A percentile compares a stretch with the other conserved stretches of the same genome.
These are phyloP conservation scores for Aspergillus pseudoviridinutans DNA, from an alignment of 2,329 filamentous ascomycete genomes.

Conservation along the genomic window DNA sequence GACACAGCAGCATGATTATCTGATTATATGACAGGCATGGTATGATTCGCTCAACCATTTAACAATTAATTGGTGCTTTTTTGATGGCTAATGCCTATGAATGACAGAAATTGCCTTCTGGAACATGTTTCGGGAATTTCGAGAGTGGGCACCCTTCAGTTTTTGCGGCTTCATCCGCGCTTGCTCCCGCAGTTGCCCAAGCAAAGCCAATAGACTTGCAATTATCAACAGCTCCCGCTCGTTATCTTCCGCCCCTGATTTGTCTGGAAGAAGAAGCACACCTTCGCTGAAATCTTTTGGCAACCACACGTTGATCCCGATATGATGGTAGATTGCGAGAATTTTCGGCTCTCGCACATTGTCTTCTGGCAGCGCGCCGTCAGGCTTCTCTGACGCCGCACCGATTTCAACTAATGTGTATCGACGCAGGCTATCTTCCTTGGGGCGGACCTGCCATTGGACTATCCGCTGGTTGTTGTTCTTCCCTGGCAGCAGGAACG, in stretches of 20 bases:
- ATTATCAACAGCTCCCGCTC: conserved; percentile 1
- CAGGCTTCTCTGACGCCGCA: not conserved
- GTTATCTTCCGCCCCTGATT: not conserved
- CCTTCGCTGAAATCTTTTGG: conserved; percentile 6
- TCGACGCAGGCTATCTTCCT: conserved; percentile 4
- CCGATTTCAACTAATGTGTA: conserved; percentile 4
- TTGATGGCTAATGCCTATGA: not conserved
- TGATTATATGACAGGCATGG: conserved; percentile 21
- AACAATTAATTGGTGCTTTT: not conserved
- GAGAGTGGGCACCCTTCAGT: not conserved
- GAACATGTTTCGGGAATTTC: conserved; percentile 1
- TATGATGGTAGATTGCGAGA: conserved; percentile 6
- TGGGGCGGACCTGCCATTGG: conserved; percentile 8
- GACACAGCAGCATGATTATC: conserved; percentile 25
- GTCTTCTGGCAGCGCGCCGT: not conserved
- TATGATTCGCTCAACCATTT: not conserved
- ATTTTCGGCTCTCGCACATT: not conserved
- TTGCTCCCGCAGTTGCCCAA: conserved; percentile 2
- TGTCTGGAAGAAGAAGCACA: conserved; percentile 2
- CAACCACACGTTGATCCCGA: conserved; percentile 4
- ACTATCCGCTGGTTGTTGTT: not conserved
- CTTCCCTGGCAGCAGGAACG: not conserved
- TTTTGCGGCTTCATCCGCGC: not conserved
- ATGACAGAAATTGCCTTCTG: not conserved
- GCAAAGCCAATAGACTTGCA: conserved; percentile 3